Conservation (phyloP, 1,139 yeast species). For the Nakaseomyces nivariensis region DNA sequence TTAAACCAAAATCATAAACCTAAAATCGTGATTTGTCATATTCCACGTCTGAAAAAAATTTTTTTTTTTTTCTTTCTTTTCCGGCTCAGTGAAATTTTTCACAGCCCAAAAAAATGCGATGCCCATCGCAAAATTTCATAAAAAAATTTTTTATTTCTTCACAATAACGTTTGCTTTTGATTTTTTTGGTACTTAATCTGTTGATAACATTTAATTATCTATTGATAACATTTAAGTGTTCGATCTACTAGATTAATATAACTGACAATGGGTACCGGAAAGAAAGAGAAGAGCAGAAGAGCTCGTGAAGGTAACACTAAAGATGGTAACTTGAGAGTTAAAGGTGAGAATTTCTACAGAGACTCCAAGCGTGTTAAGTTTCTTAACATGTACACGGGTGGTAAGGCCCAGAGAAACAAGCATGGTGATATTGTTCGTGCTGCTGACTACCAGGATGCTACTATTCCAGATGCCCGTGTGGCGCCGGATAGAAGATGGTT, state of each 20-base stretch:
- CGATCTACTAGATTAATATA: not conserved
- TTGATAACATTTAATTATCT: not conserved
- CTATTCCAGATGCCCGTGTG: slow-evolving; percentile 83
- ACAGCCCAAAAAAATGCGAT: not conserved
- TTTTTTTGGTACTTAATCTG: slow-evolving; percentile 1
- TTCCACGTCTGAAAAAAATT: not conserved
- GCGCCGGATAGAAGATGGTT: slow-evolving; percentile 97
- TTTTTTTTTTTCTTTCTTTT: not conserved
- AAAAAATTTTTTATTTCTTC: slow-evolving; percentile 2
- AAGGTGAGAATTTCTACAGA: slow-evolving; percentile 93
- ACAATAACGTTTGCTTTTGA: not conserved
- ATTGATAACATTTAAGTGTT: too few relatives aligned
- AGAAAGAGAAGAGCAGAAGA: slow-evolving; percentile 84
- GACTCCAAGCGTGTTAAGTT: slow-evolving; percentile 90
- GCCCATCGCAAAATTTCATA: slow-evolving; percentile 5
- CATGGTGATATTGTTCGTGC: slow-evolving; percentile 81
- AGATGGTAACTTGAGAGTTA: slow-evolving; percentile 86
- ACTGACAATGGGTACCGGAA: slow-evolving; percentile 74
- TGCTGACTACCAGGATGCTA: slow-evolving; percentile 81
- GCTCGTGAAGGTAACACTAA: slow-evolving; percentile 69
- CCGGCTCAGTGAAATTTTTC: not conserved
- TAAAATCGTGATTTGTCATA: slow-evolving; percentile 2
- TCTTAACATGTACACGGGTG: slow-evolving; percentile 86
- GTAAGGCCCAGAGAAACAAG: slow-evolving; percentile 78
- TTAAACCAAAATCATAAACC: not conserved